Evolutionary conservation across 176 grass and related monocot species (phyloP), one percentile per base, ranked within the genome.

Genomic region (Aegilops speltoides): DNA sequence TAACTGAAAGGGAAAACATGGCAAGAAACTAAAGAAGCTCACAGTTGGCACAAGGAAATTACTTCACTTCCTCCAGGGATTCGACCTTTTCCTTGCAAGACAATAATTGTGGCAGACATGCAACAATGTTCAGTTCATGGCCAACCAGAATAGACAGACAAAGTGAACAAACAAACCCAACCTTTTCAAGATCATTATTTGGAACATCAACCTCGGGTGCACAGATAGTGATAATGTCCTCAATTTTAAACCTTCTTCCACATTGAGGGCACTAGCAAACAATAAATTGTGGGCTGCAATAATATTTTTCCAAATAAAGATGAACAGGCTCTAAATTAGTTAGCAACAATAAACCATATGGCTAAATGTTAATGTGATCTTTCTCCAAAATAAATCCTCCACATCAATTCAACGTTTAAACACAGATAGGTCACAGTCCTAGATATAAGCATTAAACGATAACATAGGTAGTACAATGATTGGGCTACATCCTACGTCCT

Each of bases 31-130:
- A 81, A 72, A 97, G 60, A 91, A 54, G 20, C 16, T 66, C 86
- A 93, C 88, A 93, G 57, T 83, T 79, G 81, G 88, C 59, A 68
- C 78, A 93, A 83, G 66, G 93, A 93, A 76, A 45, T 45, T 93
- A 89, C 50, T 95, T 89, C 66, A 90, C 75, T 38, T 87, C 88
- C 61, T 90, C 78, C 84, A 26, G 32, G 29, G 89, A 86, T 28
- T 85, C 87, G 86, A 76, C 82, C 68, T 45, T 45, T 45, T 93
- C 82, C 50, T 80, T 81, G 86, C 77, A 57, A 87, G 93, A 95
- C 79, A 95, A 82, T 86, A 97, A 78, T 32, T 45, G 41, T 11
- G 1, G 41, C 41, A 45, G 41, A 45, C 0, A 45, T 45, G 41
- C 41, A 13, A 45, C 41, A 45, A 45, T 45, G 41, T 45, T 40